Base-by-base conservation (phyloP, 2,329 filamentous ascomycete genomes). In the Calonectria ilicicola region DNA sequence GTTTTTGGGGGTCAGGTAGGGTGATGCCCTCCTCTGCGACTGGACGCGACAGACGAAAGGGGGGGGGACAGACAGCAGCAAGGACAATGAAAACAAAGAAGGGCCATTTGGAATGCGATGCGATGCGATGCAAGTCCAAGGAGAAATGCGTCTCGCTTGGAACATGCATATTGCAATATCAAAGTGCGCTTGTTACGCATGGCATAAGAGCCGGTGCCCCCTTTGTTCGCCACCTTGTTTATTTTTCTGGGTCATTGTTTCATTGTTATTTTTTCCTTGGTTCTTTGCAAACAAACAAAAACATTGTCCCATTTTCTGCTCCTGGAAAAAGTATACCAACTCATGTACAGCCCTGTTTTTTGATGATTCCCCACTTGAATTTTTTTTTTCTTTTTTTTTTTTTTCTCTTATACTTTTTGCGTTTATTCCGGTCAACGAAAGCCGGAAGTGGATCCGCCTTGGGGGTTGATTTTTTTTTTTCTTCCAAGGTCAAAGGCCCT, bases 351-450 rank as follows among this genome's bases (percentile, higher is more conserved):
- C 58, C 32, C 71, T 69, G 65, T 73, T 70, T 60, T 60, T 70
- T 27, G 56, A 58, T 8, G 40, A 58, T 63, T 51, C 68, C 40
- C 77, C 76, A 78, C 76, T 70, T 72, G 40, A 38, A 32, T 65
- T 67, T 74, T 63, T 58, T 74, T 72, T 58, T 65, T 51, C 38
- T 42, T 60, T 63, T 47, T 60, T 76, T 62, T 67, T 74, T 70
- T 67, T 65, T 46, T 17, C 32, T 35, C 21, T 32, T 23, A 14
- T 35, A n/a, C 38, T 60, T 60, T 60, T 58, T 58, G 21, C 67
- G 49, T 53, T 67, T 66, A 29, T 56, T 68, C 70, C 65, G 38
- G 63, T 56, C 47, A 42, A 49, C 42, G 49, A 65, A 23, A 32
- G 40, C 29, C 23, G 35, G 58, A 12, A 14, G 67, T 62, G 63